These are phyloP conservation scores for Blastobotrys petasosporus DNA, from an alignment of 1,139 yeast genomes.

Conservation along the genomic window DNA sequence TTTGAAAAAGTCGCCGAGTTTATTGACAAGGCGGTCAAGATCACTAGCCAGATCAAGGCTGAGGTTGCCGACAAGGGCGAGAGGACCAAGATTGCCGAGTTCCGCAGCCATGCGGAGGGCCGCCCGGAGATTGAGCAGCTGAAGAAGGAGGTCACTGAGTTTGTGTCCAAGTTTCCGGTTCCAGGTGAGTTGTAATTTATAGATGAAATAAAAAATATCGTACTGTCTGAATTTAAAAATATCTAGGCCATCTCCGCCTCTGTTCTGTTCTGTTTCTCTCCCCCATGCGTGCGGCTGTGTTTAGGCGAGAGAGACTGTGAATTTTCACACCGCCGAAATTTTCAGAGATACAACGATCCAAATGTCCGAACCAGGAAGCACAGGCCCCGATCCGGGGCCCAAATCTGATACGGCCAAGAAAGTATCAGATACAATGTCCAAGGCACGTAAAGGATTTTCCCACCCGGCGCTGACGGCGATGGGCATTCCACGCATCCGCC, in stretches of 20 bases:
- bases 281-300: background rate
- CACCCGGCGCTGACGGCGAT: constrained; percentile 85
- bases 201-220: background rate
- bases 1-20: constrained; percentile 75
- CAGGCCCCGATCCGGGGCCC: background rate
- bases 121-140: constrained; percentile 59
- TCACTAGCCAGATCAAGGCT: constrained; percentile 70
- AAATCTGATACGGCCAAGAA: constrained; percentile 4
- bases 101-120: constrained; percentile 71
- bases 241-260: no score
- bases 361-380: background rate
- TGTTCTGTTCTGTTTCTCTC: no score
- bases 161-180: constrained; percentile 95
- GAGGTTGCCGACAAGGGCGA: constrained; percentile 72
- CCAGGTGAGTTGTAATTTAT: constrained; percentile 39
- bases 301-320: no score
- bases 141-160: constrained; percentile 73
- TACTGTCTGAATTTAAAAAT: background rate
- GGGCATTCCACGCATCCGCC: constrained; percentile 71
- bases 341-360: background rate
- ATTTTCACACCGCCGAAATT: background rate
- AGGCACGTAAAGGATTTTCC: constrained; percentile 46
- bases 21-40: constrained; percentile 77
- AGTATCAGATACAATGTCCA: background rate
- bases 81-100: constrained; percentile 83